Evolutionary conservation across 495 filamentous ascomycete genomes (phyloP), one percentile per base, ranked within the genome.

Genomic region (Talaromyces proteolyticus): DNA sequence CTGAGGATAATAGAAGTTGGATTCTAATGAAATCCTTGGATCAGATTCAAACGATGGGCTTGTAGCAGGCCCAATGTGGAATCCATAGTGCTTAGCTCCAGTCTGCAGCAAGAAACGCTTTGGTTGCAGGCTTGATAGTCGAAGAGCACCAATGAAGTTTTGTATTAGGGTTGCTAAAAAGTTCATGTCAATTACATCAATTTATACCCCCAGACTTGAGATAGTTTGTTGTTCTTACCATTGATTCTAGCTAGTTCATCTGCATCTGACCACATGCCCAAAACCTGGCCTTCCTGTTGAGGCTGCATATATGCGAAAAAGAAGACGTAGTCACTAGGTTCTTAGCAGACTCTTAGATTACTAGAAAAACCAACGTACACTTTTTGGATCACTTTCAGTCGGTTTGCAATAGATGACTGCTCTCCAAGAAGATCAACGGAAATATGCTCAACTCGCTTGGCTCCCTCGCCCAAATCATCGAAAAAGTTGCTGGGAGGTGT

Each of bases 1-100:
- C 57, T 79, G 76, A 1, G 64, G 60, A 55, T 74, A 78, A 61
- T 78, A 80, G 59, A 77, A 80, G 58, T 80, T 80, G 12, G 55
- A 60, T 48, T 69, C 66, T 6, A 71, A 57, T 5, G 52, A 17
- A 19, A 74, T 52, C 12, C 72, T 62, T 4, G 72, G 70, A 50
- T 72, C 64, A 21, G 53, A 57, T 55, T 80, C 75, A 39, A 65
- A 59, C 37, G 63, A 57, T 0, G 76, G 76, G 19, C 57, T 51
- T 20, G 56, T 51, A 10, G 65, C 55, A 0, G 70, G 73, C 12
- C 75, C 76, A 25, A 78, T 58, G 49, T 79, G 74, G 26, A 76
- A 51, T 24, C 53, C 73, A 61, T 75, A 77, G 58, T 77, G 59
- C 57, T 77, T 77, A 14, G 64, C 64, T 14, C 74, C 70, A 3